Conservation (phyloP, 2,329 filamentous ascomycete species). For the Calonectria pteridis region DNA sequence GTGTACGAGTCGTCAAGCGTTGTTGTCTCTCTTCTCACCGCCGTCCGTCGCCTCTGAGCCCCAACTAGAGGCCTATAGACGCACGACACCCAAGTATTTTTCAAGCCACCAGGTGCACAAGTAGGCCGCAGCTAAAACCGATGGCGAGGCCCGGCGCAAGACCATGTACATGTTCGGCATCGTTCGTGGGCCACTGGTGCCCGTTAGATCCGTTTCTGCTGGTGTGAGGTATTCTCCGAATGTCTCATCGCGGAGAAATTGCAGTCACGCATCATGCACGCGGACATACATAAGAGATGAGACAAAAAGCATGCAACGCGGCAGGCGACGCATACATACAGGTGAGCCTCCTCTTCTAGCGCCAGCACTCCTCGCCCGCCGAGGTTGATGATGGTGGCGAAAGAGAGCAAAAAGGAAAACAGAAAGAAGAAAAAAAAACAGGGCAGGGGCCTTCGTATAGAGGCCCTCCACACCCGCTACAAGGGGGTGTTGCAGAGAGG, state of each 20-base stretch:
- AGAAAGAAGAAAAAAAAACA: background rate
- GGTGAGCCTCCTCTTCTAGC: background rate
- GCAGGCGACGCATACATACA: background rate
- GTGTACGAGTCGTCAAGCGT: slow-evolving; percentile 26
- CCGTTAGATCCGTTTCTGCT: slow-evolving; percentile 7
- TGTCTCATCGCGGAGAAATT: slow-evolving; percentile 13
- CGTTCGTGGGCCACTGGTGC: background rate
- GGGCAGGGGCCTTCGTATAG: background rate
- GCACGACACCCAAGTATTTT: slow-evolving; percentile 3
- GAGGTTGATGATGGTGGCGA: background rate
- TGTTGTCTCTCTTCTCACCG: slow-evolving; percentile 33
- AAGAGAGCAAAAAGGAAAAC: background rate
- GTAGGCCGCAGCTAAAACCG: slow-evolving; percentile 13
- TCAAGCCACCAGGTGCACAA: background rate
- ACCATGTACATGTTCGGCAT: slow-evolving; percentile 6
- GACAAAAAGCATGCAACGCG: background rate
- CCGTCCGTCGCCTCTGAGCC: slow-evolving; percentile 1
- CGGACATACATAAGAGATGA: background rate
- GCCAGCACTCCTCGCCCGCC: background rate
- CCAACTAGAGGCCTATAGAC: slow-evolving; percentile 2
- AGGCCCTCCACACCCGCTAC: background rate
- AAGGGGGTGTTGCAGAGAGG: background rate
- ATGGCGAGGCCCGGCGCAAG: background rate
- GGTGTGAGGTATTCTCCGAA: slow-evolving; percentile 15
- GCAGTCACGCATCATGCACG: background rate